A percentile compares a stretch with the other conserved stretches of the same genome.
phyloP scores from a whole-genome alignment of 108 stramenopile species.

The Epithemia pelagica region DNA sequence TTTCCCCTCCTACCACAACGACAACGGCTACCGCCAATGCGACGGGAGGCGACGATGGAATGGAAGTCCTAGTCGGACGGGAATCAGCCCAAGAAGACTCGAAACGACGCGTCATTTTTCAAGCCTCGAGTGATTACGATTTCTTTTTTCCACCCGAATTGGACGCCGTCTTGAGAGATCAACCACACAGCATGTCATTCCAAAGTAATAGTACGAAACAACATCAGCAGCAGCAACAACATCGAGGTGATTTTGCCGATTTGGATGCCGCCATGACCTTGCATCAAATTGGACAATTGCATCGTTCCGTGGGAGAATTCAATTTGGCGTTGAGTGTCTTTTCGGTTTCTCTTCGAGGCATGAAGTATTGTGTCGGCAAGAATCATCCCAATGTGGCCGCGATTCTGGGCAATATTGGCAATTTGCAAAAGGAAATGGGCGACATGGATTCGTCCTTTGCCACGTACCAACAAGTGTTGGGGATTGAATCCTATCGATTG shows the following conservation, averaged over 20 bases:
- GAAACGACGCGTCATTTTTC: not conserved
- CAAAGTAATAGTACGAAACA: slow-evolving; percentile 6
- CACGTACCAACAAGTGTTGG: slow-evolving; percentile 81
- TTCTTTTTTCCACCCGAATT: slow-evolving; percentile 33
- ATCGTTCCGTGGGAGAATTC: slow-evolving; percentile 48
- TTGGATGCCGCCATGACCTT: slow-evolving; percentile 72
- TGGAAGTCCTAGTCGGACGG: slow-evolving; percentile 5
- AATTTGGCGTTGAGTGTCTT: slow-evolving; percentile 59
- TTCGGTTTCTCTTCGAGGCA: slow-evolving; percentile 65
- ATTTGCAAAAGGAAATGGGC: slow-evolving; percentile 81
- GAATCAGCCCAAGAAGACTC: not conserved
- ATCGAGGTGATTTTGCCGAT: slow-evolving; percentile 36
- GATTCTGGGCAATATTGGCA: slow-evolving; percentile 79
- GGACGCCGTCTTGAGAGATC: slow-evolving; percentile 8
- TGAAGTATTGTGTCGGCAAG: slow-evolving; percentile 66
- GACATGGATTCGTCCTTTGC: slow-evolving; percentile 68
- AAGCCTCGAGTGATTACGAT: slow-evolving; percentile 36
- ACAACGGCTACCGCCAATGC: not conserved
- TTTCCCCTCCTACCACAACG: no score
- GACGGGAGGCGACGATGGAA: not conserved
- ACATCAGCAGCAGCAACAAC: not conserved
- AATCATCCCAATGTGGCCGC: slow-evolving; percentile 75
- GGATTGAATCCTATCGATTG: slow-evolving; percentile 75
- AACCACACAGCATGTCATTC: not conserved
- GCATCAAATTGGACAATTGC: slow-evolving; percentile 75